Percentiles rank a stretch among this genome's conserved stretches.
Evolutionary conservation across 805 yeast species (phyloP).

Genomic region (Candida piceae): DNA sequence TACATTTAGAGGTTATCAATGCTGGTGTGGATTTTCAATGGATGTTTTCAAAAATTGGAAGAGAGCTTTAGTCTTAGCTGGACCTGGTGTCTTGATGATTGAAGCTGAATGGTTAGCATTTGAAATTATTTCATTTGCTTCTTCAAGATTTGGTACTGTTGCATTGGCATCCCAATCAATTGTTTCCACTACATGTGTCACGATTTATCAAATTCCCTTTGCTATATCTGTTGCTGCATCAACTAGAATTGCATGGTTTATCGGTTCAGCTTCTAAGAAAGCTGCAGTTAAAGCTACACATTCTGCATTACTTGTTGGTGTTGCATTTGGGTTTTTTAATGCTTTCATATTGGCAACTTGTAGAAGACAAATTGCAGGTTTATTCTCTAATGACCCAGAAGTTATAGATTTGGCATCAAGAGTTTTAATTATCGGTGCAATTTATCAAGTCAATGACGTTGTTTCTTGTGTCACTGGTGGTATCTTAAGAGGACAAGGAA

Average conservation of each 20-base stretch:
- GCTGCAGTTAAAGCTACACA: slow-evolving; percentile 36
- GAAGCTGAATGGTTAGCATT: slow-evolving; percentile 59
- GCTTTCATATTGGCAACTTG: slow-evolving; percentile 41
- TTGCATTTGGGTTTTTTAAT: slow-evolving; percentile 38
- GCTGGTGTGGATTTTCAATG: slow-evolving; percentile 47
- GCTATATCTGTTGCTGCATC: slow-evolving; percentile 56
- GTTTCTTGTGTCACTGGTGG: slow-evolving; percentile 72
- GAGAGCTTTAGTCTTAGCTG: slow-evolving; percentile 38
- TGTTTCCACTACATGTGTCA: slow-evolving; percentile 39
- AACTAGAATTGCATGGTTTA: slow-evolving; percentile 51
- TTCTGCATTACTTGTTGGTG: slow-evolving; percentile 33
- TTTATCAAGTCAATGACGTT: slow-evolving; percentile 68
- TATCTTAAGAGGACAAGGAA: slow-evolving; percentile 73
- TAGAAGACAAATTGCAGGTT: slow-evolving; percentile 37
- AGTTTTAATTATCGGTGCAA: slow-evolving; percentile 58
- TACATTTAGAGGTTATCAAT: slow-evolving; percentile 39
- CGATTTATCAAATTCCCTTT: slow-evolving; percentile 53
- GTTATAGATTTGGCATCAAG: slow-evolving; percentile 47
- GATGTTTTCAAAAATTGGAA: slow-evolving; percentile 45
- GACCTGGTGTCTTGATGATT: slow-evolving; percentile 54
- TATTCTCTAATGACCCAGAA: slow-evolving; percentile 56
- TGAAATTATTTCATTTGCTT: slow-evolving; percentile 49
- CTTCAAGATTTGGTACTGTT: slow-evolving; percentile 49
- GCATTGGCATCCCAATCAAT: slow-evolving; percentile 50
- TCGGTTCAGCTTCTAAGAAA: slow-evolving; percentile 35